Base-by-base conservation (phyloP, 176 grass and related monocot species). In the Carex parvula region DNA sequence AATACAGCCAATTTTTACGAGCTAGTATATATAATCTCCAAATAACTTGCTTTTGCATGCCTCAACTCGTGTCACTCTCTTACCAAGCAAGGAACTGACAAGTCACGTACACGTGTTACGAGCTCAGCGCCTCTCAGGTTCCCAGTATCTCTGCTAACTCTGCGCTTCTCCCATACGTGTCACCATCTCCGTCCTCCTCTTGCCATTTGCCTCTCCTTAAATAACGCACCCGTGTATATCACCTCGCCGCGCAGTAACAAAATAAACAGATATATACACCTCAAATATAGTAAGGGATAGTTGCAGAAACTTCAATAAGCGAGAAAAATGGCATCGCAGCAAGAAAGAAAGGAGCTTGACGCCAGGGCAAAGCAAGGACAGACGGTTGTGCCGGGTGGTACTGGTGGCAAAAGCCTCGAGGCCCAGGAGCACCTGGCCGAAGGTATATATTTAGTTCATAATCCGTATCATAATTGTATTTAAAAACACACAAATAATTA, bases 391-490 rank as follows among this genome's bases (percentile, higher is more conserved):
- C 83, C 83, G 1, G 87, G 87, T 4, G 87, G 87, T n/a, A 88
- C 87, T 3, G 82, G 87, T 30, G 87, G 81, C 20, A 88, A 88
- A 60, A 88, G 83, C 75, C 87, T 88, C 9, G 83, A 85, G 53
- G 87, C 87, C 11, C 87, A 88, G 53, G 83, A 88, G 5, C 87
- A 88, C 53, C 77, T 88, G 0, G 87, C 87, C 5, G 87, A 88
- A 85, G 87, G 83, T 84, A 42, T 24, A 39, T 33, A 61, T 7
- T 24, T 3, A 70, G 6, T 41, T 70, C 8, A 16, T 8, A 42
- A 70, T 42, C 7, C n/a, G 17, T 70, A 35, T 8, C 33, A 15
- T 12, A 65, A 6, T n/a, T 70, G 16, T 37, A 68, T 37, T 73
- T 73, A 5, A 48, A 41, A 73, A 70, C 33, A 41, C 1, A 70